Evolutionary conservation across 2,329 filamentous ascomycete species (phyloP).

Genomic region (Shiraia bambusicola): DNA sequence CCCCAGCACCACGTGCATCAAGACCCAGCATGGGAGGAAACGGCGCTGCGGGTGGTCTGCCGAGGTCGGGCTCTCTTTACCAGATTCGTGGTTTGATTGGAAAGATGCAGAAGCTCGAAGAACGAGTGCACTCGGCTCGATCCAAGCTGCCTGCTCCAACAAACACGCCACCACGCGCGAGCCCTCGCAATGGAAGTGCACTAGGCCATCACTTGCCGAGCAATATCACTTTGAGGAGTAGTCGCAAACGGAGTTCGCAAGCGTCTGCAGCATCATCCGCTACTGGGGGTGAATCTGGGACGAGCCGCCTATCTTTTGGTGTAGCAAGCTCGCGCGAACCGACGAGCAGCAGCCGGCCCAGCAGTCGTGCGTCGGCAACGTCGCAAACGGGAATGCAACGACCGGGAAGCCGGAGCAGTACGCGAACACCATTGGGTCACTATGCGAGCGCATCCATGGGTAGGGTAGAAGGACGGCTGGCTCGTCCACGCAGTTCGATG

Average conservation of each 20-base stretch:
- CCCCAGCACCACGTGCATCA: conserved; percentile 38
- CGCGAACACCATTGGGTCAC: conserved; percentile 65
- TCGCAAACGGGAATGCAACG: conserved; percentile 25
- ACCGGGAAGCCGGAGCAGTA: conserved; percentile 66
- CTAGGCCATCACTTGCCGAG: conserved; percentile 53
- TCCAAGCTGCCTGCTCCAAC: conserved; percentile 86
- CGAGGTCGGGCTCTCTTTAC: conserved; percentile 72
- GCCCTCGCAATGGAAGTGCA: conserved; percentile 64
- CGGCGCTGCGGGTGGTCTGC: conserved; percentile 55
- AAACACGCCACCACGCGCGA: conserved; percentile 74
- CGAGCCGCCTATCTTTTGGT: conserved; percentile 56
- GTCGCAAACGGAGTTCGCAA: conserved; percentile 65
- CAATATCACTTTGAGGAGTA: conserved; percentile 64
- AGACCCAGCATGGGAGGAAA: conserved; percentile 48
- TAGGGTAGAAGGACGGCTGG: conserved; percentile 44
- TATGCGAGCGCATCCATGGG: conserved; percentile 53
- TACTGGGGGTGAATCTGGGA: conserved; percentile 28
- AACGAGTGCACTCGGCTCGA: conserved; percentile 84
- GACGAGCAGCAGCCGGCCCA: conserved; percentile 60
- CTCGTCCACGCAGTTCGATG: conserved; percentile 70
- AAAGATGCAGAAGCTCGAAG: conserved; percentile 95
- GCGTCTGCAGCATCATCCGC: conserved; percentile 47
- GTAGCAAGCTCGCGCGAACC: conserved; percentile 35
- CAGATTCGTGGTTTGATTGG: conserved; percentile 93
- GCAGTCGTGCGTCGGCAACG: conserved; percentile 62